These are phyloP conservation scores for Sugiyamaella valdiviana DNA, from an alignment of 805 yeast species.

Conservation along the genomic window DNA sequence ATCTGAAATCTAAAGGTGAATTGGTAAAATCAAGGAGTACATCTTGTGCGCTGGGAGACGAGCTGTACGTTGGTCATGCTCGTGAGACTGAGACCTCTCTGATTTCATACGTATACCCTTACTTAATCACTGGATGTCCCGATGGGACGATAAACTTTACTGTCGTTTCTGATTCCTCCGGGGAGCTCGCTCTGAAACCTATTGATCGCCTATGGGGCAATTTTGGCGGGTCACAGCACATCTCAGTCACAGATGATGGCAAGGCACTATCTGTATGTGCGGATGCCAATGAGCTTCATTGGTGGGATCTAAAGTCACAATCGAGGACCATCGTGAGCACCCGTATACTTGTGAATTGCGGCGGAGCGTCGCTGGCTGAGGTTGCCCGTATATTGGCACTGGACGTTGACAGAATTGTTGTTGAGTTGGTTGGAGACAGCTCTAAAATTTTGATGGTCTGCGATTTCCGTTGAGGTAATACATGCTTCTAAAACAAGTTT, in stretches of 20 bases:
- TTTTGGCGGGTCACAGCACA: constrained; percentile 5
- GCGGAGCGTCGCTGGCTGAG: neutral
- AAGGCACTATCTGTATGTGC: constrained; percentile 11
- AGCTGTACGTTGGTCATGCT: neutral
- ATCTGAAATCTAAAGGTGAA: neutral
- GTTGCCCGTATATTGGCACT: neutral
- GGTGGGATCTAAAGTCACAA: constrained; percentile 11
- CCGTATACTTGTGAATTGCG: neutral
- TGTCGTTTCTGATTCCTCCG: neutral
- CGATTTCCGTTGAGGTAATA: neutral
- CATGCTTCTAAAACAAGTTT: neutral
- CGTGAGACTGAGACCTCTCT: neutral
- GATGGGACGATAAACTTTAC: constrained; percentile 8
- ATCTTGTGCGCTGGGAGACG: neutral
- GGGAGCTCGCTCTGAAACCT: neutral
- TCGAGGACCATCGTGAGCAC: neutral
- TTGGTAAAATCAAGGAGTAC: constrained; percentile 2
- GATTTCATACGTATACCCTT: constrained; percentile 10
- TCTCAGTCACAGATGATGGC: constrained; percentile 4
- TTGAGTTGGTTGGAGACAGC: neutral
- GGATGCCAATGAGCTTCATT: constrained; percentile 6
- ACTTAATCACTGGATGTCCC: constrained; percentile 6
- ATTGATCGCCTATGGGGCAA: constrained; percentile 10
- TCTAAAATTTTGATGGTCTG: neutral
- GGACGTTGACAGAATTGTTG: neutral